These are phyloP conservation scores for Emericellopsis terricola DNA, from an alignment of 495 filamentous ascomycete genomes.

Conservation along the genomic window DNA sequence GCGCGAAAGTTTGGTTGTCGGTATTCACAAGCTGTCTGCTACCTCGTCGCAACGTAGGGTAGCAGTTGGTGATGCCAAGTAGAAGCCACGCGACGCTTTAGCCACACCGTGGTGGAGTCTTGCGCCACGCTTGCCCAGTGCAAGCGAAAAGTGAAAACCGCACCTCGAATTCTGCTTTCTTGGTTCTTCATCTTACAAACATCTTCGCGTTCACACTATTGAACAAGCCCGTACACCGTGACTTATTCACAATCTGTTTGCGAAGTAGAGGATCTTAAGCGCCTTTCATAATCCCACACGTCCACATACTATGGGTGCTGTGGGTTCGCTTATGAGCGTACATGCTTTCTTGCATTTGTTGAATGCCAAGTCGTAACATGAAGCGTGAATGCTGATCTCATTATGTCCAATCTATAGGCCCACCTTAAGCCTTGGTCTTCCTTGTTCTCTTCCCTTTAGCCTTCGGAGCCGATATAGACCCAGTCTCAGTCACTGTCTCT, in stretches of 20 bases:
- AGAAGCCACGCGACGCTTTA: no score
- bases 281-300: slow-evolving; percentile 18
- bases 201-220: slow-evolving; percentile 20
- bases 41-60: no score
- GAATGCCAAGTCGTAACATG: no score
- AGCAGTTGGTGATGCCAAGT: no score
- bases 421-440: slow-evolving; percentile 15
- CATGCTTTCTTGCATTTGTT: slow-evolving; percentile 9
- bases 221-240: slow-evolving; percentile 7
- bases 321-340: slow-evolving; percentile 23
- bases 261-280: slow-evolving; percentile 16
- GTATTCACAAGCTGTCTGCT: no score
- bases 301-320: slow-evolving; percentile 6
- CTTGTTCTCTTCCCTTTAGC: not conserved
- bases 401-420: not conserved
- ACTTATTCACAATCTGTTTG: slow-evolving; percentile 9
- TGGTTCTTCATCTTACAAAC: slow-evolving; percentile 10
- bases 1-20: not conserved
- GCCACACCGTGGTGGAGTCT: not conserved
- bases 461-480: not conserved
- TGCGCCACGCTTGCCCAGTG: not conserved
- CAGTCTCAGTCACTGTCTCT: slow-evolving; percentile 6
- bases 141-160: no score
- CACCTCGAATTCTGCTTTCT: not conserved
- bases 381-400: no score